phyloP scores from a whole-genome alignment of 768 basidiomycete genomes.

The Cubamyces lactineus region DNA sequence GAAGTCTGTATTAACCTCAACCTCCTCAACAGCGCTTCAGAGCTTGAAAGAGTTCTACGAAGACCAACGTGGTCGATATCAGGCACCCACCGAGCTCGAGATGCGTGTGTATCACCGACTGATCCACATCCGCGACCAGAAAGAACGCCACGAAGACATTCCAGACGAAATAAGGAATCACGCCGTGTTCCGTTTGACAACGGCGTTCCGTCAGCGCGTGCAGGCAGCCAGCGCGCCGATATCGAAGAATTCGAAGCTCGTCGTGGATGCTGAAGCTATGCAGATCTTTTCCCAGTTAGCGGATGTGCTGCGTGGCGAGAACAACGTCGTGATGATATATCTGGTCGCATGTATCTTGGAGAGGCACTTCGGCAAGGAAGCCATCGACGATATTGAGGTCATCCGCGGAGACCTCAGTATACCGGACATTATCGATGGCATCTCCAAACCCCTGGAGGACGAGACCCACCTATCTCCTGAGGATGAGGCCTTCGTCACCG shows the following conservation, averaged over 20 bases:
- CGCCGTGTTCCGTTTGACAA: constrained; percentile 82
- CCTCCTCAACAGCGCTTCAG: constrained; percentile 68
- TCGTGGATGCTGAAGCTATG: constrained; percentile 71
- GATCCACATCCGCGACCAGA: constrained; percentile 86
- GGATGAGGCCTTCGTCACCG: constrained; percentile 31
- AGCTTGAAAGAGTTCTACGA: constrained; percentile 93
- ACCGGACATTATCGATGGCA: constrained; percentile 72
- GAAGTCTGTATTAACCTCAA: background rate
- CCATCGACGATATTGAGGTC: constrained; percentile 74
- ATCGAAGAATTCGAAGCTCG: constrained; percentile 61
- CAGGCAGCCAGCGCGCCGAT: constrained; percentile 80
- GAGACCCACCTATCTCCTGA: constrained; percentile 1
- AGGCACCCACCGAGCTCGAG: constrained; percentile 87
- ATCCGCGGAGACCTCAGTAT: constrained; percentile 60
- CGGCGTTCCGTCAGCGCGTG: constrained; percentile 77
- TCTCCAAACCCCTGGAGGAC: constrained; percentile 37
- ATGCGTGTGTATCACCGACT: constrained; percentile 96
- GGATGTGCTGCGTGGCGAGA: constrained; percentile 62
- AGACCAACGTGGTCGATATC: constrained; percentile 67
- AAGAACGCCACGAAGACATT: constrained; percentile 73
- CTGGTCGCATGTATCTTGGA: constrained; percentile 90
- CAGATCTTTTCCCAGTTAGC: constrained; percentile 67
- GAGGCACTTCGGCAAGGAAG: constrained; percentile 79
- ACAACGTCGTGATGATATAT: constrained; percentile 74
- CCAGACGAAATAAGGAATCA: constrained; percentile 66